These are phyloP conservation scores for Pilobolus umbonatus DNA, from an alignment of 192 early-diverging fungal genomes.

Conservation along the genomic window DNA sequence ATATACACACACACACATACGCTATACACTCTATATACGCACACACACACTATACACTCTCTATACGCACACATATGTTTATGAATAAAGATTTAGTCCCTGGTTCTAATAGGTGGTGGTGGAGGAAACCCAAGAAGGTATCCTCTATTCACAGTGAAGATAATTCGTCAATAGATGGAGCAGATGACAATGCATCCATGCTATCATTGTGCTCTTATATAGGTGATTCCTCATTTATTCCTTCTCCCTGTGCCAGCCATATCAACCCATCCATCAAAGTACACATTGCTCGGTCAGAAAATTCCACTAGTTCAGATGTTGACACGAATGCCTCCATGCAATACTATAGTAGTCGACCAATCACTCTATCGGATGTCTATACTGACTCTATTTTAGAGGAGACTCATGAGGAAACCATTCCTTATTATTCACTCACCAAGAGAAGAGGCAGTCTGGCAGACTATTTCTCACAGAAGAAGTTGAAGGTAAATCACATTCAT, in stretches of 20 bases:
- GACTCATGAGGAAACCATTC: not conserved
- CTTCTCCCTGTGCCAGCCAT: not conserved
- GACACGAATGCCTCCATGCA: constrained; percentile 12
- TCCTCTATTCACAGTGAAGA: not conserved
- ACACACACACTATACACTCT: not conserved
- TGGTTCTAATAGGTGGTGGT: constrained; percentile 12
- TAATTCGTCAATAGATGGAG: not conserved
- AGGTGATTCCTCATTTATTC: not conserved
- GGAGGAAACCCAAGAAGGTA: constrained; percentile 3
- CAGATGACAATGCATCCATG: constrained; percentile 10
- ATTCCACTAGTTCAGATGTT: constrained; percentile 14
- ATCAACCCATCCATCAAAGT: not conserved
- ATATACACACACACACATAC: not conserved
- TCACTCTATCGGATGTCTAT: not conserved
- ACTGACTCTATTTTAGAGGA: not conserved
- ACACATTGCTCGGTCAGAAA: constrained; percentile 10
- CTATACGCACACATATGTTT: not conserved
- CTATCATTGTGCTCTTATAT: not conserved
- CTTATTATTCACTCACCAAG: not conserved
- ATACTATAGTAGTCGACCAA: not conserved
- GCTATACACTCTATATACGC: not conserved
- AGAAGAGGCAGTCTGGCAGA: constrained; percentile 9
- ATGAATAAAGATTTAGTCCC: not conserved
- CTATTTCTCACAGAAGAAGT: constrained; percentile 11
- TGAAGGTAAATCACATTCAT: constrained; percentile 1